Base-by-base conservation (phyloP, 805 yeast genomes). In the Tetrapisispora pingtungensis region DNA sequence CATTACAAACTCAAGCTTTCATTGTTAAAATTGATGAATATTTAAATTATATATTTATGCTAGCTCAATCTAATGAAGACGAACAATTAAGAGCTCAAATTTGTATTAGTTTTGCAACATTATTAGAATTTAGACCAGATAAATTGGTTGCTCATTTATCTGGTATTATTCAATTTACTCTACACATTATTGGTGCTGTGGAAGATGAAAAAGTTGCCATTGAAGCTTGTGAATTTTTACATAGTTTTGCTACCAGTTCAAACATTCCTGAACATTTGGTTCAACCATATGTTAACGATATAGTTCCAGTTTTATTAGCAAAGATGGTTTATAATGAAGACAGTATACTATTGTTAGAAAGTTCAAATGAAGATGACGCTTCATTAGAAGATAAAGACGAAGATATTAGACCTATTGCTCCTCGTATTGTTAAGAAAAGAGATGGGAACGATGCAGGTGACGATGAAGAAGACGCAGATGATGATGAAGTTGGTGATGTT, bases 191-290 rank as follows among this genome's bases (percentile, higher is more conserved):
- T 67, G 73, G 74, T 12, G 69, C 70, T 43, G 58, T 52, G 18
- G 62, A 64, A 18, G 80, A 81, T 49, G 89, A 84, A 52, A 80
- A 74, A 44, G 94, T 87, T 28, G 82, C 95, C 0, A 69, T 89
- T 45, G 96, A 89, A 60, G 97, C 95, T 3, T 87, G 96, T 61
- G 97, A 93, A 65, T 88, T 93, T 54, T 67, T 93, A 47, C 73
- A 90, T 36, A 78, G 84, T 1, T 70, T 90, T 44, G 77, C 89
- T 0, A 81, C 87, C 2, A 71, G 78, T 31, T 50, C 64, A n/a
- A 72, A 71, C 27, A 67, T 79, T 3, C 80, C 85, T 8, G 72
- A 73, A 19, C 56, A 61, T 28, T 59, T 77, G 4, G 70, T 87
- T 45, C 64, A 65, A 45, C 80, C 83, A 1, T 77, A 76, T 51